phyloP scores from a whole-genome alignment of 768 basidiomycete species.

The Suillus placidus region DNA sequence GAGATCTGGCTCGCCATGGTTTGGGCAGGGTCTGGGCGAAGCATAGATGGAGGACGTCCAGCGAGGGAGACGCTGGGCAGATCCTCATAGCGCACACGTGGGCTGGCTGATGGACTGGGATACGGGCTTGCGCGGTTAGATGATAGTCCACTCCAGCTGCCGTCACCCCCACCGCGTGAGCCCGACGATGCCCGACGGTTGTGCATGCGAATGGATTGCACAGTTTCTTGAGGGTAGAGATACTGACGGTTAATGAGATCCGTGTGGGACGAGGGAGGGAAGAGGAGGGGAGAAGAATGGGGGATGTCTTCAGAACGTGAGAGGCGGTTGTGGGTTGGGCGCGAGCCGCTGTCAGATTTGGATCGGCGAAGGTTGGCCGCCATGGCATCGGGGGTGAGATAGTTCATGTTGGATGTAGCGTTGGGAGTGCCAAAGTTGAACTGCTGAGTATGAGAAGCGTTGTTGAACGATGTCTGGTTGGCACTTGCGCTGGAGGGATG shows the following conservation, averaged over 20 bases:
- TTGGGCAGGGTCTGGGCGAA: slow-evolving; percentile 15
- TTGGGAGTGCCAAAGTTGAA: slow-evolving; percentile 37
- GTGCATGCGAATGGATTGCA: slow-evolving; percentile 43
- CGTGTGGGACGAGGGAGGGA: slow-evolving; percentile 41
- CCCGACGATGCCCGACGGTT: slow-evolving; percentile 46
- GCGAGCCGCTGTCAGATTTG: slow-evolving; percentile 47
- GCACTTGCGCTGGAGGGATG: slow-evolving; percentile 27
- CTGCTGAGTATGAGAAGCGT: slow-evolving; percentile 28
- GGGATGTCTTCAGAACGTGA: slow-evolving; percentile 67
- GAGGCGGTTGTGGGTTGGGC: slow-evolving; percentile 49
- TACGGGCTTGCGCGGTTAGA: slow-evolving; percentile 60
- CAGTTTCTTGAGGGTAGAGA: slow-evolving; percentile 43
- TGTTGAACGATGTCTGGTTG: slow-evolving; percentile 31
- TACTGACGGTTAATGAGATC: slow-evolving; percentile 48
- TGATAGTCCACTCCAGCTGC: slow-evolving; percentile 36
- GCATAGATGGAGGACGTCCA: slow-evolving; percentile 20
- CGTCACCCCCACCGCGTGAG: slow-evolving; percentile 35
- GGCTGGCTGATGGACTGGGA: slow-evolving; percentile 69
- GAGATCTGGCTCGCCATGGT: slow-evolving; percentile 11
- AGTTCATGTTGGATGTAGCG: slow-evolving; percentile 42
- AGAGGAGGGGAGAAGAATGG: slow-evolving; percentile 31
- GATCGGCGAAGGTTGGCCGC: slow-evolving; percentile 48
- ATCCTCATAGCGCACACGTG: slow-evolving; percentile 54
- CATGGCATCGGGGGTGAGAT: slow-evolving; percentile 37
- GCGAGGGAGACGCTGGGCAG: slow-evolving; percentile 41